A percentile compares a stretch with the other conserved stretches of the same genome.
Conservation (phyloP, 352 stramenopile species). For the Phytophthora macrochlamydospora region DNA sequence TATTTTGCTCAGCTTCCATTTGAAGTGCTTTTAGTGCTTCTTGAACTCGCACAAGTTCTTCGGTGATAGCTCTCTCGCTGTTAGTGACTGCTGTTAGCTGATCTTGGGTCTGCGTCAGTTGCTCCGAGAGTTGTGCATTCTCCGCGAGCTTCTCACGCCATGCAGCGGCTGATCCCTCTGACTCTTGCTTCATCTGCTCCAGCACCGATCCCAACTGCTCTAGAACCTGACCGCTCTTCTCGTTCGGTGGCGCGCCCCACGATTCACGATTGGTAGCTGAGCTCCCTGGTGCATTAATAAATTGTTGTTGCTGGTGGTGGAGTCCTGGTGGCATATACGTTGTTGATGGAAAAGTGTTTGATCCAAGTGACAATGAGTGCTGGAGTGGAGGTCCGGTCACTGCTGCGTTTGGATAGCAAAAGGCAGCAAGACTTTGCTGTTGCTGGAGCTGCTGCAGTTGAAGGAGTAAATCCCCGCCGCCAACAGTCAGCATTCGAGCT, state of each 20-base stretch:
- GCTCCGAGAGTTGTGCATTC: slow-evolving; percentile 48
- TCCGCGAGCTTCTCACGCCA: slow-evolving; percentile 73
- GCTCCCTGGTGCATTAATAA: slow-evolving; percentile 17
- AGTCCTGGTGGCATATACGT: slow-evolving; percentile 17
- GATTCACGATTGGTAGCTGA: slow-evolving; percentile 21
- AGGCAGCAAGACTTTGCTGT: slow-evolving; percentile 39
- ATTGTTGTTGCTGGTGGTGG: slow-evolving; percentile 24
- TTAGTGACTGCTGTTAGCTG: slow-evolving; percentile 43
- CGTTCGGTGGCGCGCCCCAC: slow-evolving; percentile 16
- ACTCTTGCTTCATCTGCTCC: slow-evolving; percentile 76
- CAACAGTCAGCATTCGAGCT: slow-evolving; percentile 18
- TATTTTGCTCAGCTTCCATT: slow-evolving; percentile 33
- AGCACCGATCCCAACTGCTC: slow-evolving; percentile 71
- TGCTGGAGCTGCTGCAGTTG: slow-evolving; percentile 58
- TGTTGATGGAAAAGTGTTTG: slow-evolving; percentile 19
- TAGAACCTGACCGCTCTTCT: slow-evolving; percentile 75
- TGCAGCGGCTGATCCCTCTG: slow-evolving; percentile 53
- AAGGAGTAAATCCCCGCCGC: slow-evolving; percentile 41
- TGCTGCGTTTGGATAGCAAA: slow-evolving; percentile 35
- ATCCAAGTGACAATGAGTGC: slow-evolving; percentile 17
- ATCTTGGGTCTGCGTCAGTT: slow-evolving; percentile 39
- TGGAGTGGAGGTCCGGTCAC: slow-evolving; percentile 16
- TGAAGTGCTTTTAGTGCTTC: slow-evolving; percentile 44
- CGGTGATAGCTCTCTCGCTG: slow-evolving; percentile 35
- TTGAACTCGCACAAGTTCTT: slow-evolving; percentile 40